Base-by-base conservation (phyloP, 2,329 filamentous ascomycete genomes). In the Trichoderma brevicompactum region DNA sequence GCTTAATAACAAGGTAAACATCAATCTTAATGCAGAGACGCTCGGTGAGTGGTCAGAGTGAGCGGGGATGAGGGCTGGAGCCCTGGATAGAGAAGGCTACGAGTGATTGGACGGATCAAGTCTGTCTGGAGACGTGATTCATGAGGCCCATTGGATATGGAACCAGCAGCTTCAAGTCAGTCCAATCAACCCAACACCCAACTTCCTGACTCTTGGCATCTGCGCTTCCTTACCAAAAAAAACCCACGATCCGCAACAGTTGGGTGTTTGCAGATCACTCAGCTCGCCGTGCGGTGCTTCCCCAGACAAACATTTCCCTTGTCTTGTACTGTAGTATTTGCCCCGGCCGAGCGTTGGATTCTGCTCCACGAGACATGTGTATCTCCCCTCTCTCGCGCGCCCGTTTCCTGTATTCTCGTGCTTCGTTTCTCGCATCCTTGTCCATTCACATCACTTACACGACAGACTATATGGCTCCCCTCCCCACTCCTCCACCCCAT, bases 1-100 rank as follows among this genome's bases (percentile, higher is more conserved):
- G 64, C 41, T 60, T 60, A 65, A 65, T 41, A 23, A 5, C 19
- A 54, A 65, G 55, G 40, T 60, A 65, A 48, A 60, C 13, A 15
- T 44, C 38, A 58, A 53, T 46, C 32, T 60, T 65, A 17, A 38
- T 46, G 19, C 7, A 8, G 12, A 41, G 13, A 17, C 9, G 23
- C 28, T 53, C 40, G 13, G 40, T 52, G n/a, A 17, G 49, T 38
- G 49, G 48, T n/a, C 8, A 23, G 38, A 28, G n/a, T 13, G 10
- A 38, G 59, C n/a, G 40, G 17, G 28, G n/a, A 8, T 5, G 40
- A 44, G 23, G 38, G 38, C 5, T 44, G n/a, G 40, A 32, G 34
- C 17, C 46, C 44, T 41, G 17, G 1, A 13, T 2, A 4, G 13
- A 10, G 9, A 19, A 13, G 19, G 36, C 5, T 9, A 7, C n/a